phyloP scores from a whole-genome alignment of 2,329 filamentous ascomycete species.

The Cyphellophora attinorum region DNA sequence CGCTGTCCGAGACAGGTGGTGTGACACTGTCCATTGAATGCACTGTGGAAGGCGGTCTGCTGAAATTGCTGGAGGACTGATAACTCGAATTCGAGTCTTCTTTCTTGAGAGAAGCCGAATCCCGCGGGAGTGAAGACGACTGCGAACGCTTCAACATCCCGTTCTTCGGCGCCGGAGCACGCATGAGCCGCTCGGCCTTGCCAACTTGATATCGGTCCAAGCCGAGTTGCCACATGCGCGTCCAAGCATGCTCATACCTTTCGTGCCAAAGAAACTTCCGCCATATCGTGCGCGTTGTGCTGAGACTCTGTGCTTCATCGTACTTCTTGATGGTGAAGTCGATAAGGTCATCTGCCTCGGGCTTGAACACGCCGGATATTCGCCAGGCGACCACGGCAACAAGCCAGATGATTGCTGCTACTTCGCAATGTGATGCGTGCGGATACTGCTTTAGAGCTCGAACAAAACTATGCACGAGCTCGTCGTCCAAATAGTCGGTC shows the following conservation, averaged over 20 bases:
- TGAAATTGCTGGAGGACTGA: too few relatives aligned
- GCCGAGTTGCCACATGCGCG: neutral
- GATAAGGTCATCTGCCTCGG: neutral
- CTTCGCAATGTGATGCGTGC: neutral
- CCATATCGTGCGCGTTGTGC: neutral
- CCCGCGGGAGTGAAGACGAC: too few relatives aligned
- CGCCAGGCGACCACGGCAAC: neutral
- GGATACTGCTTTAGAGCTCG: neutral
- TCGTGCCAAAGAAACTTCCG: constrained; percentile 2
- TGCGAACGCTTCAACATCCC: too few relatives aligned
- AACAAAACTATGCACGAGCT: neutral
- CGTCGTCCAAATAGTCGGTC: neutral
- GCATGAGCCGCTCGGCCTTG: too few relatives aligned
- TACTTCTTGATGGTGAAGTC: neutral
- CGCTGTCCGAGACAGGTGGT: too few relatives aligned
- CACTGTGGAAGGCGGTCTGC: too few relatives aligned
- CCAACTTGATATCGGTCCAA: constrained; percentile 1
- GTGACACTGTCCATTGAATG: too few relatives aligned
- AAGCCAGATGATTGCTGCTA: neutral
- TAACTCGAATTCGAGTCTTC: too few relatives aligned
- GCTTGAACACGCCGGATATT: neutral
- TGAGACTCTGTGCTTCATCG: neutral
- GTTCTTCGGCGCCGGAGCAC: too few relatives aligned
- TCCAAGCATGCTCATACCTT: constrained; percentile 1
- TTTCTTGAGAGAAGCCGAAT: too few relatives aligned